Evolutionary conservation across 257 asterid species (phyloP).

Genomic region (Verbascum thapsus): DNA sequence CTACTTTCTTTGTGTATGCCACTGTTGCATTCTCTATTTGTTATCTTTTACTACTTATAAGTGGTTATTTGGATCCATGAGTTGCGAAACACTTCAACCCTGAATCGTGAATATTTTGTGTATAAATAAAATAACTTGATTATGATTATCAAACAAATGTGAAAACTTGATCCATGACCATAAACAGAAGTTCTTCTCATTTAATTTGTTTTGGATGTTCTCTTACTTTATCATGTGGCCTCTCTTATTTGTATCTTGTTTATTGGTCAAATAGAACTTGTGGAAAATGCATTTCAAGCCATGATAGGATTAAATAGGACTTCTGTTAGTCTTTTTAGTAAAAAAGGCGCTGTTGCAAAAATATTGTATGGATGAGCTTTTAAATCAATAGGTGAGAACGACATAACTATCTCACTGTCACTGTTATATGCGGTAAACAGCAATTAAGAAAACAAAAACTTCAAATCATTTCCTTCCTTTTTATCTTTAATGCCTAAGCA

Average conservation of each 20-base stretch:
- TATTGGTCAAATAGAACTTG: not conserved
- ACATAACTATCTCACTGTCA: not conserved
- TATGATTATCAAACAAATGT: too few relatives aligned
- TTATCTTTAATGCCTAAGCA: not conserved
- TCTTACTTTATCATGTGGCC: not conserved
- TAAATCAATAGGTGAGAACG: not conserved
- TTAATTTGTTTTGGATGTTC: not conserved
- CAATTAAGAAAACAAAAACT: not conserved
- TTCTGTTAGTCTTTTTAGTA: not conserved
- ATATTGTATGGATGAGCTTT: not conserved
- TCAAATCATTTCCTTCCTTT: not conserved
- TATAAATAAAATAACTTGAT: too few relatives aligned
- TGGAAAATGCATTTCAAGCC: not conserved
- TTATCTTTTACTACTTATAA: not conserved
- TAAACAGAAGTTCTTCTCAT: not conserved
- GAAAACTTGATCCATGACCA: not conserved
- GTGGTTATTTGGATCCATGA: not conserved
- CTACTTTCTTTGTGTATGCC: not conserved
- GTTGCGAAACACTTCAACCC: not conserved
- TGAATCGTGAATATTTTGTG: not conserved
- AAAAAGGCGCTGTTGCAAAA: not conserved
- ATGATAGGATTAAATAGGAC: not conserved
- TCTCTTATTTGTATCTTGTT: not conserved
- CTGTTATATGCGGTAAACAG: not conserved
- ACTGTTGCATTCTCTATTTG: not conserved